phyloP scores from a whole-genome alignment of 164 flowering plant genomes.

The Nymphaea thermarum region DNA sequence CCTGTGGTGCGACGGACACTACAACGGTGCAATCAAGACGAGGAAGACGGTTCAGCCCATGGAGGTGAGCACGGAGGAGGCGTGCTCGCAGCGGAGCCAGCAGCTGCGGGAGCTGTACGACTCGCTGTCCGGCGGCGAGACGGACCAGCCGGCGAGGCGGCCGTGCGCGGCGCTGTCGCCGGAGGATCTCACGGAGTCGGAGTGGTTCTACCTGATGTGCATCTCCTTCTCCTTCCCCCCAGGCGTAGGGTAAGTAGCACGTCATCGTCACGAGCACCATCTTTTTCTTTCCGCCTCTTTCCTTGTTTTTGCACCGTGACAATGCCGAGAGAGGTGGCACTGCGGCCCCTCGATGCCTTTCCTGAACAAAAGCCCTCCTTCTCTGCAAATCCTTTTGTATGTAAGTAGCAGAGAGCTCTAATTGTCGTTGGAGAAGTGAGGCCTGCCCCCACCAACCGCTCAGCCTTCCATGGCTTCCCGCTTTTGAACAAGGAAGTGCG shows the following conservation, averaged over 20 bases:
- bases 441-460: no score
- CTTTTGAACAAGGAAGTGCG: no score
- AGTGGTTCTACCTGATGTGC: slow-evolving; percentile 98
- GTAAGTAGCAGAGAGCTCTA: no score
- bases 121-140: slow-evolving; percentile 61
- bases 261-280: not conserved
- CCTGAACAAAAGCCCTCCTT: no score
- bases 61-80: slow-evolving; percentile 86
- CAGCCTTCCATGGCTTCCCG: no score
- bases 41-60: slow-evolving; percentile 88
- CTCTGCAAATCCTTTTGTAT: no score
- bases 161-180: slow-evolving; percentile 85
- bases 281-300: not conserved
- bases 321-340: no score
- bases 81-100: slow-evolving; percentile 74
- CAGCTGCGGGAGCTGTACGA: slow-evolving; percentile 88
- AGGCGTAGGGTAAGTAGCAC: slow-evolving; percentile 49
- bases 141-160: slow-evolving; percentile 52
- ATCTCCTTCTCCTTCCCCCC: slow-evolving; percentile 88
- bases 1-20: slow-evolving; percentile 89
- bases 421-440: no score
- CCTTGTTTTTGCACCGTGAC: no score
- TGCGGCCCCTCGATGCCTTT: no score
- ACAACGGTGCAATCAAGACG: slow-evolving; percentile 94
- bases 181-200: slow-evolving; percentile 92